Evolutionary conservation across 1,284 basidiomycete genomes (phyloP), one percentile per base, ranked within the genome.

Genomic region (Neotropicomus parvogracilis): DNA sequence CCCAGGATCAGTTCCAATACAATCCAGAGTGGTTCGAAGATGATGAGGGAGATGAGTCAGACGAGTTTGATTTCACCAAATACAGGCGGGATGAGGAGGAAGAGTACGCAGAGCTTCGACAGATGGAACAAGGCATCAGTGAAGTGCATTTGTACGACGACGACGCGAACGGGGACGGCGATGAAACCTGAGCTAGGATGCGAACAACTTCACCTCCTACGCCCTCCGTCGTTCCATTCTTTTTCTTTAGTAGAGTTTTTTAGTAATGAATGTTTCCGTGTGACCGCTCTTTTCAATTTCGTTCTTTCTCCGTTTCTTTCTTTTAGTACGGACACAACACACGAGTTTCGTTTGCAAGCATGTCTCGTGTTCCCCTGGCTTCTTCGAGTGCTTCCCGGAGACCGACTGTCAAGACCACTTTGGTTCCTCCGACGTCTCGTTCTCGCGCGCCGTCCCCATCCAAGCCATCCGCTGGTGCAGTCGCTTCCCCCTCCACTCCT

Each of bases 11-110:
- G 89, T 95, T 95, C 79, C 85, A 91, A 69, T 95, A 92, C 78
- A 95, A 97, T 68, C 91, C 93, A 14, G 91, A 98, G 62, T 89
- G 95, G 84, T 93, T 95, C 72, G 83, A 81, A 57, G 92, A 95
- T 59, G 90, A 91, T 13, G 90, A 86, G 6, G 88, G 81, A 56
- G 80, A 80, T 31, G 86, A 80, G 54, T 70, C 62, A 29, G 72
- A 66, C 16, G 79, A 80, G 27, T 66, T 66, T 7, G 62, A 63
- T 49, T 49, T 63, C 40, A 35, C 44, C 19, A 46, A 49, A 16
- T 63, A 66, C 44, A 59, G 53, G 50, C 60, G 62, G 33, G 56
- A 65, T 27, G 60, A 62, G 11, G 64, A 63, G 47, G 64, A 66
- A 19, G 48, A 53, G 14, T 63, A 63, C 35, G 53, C 59, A 2